Evolutionary conservation across 805 yeast genomes (phyloP), one percentile per base, ranked within the genome.

Genomic region (Wickerhamomyces xylosicus): DNA sequence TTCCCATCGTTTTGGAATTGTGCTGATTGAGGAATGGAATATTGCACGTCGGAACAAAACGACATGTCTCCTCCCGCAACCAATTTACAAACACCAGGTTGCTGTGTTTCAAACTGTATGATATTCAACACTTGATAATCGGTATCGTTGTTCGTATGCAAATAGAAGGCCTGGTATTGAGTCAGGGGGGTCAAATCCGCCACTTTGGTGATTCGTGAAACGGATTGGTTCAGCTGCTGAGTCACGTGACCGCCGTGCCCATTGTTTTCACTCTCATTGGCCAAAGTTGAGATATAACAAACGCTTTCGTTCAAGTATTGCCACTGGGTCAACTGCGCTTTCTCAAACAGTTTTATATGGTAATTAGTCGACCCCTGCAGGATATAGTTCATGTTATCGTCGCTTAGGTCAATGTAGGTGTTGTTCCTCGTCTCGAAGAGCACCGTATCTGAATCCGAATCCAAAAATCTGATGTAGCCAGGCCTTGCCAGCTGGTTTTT

Each of bases 31-130:
- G 97, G 97, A 0, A 85, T 95, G 0, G 95, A 71, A 59, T 89
- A 90, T 1, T 95, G 92, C 19, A 90, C 94, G 35, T 74, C 72
- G 22, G 67, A 58, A 58, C 98, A 90, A 52, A 87, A 87, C 3
- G 73, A 77, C 42, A 90, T 64, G 42, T 75, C 82, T 54, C 74
- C 85, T 15, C n/a, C n/a, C n/a, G n/a, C n/a, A n/a, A 87, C 72
- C 36, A 89, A 60, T 43, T 80, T 74, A 56, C 98, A 90, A 2
- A 84, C 71, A 16, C 64, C 62, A 2, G 67, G 54, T 19, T 57
- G 58, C 57, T 72, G 58, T 2, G 85, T 75, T 32, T 72, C 69
- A 42, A 90, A 84, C 29, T 58, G 56, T 33, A 80, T 69, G 10
- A 69, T 69, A 6, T 63, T 56, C 50, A 74, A 84, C 0, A 84